phyloP scores from a whole-genome alignment of 805 yeast species.

The Candida vartiovaarae region DNA sequence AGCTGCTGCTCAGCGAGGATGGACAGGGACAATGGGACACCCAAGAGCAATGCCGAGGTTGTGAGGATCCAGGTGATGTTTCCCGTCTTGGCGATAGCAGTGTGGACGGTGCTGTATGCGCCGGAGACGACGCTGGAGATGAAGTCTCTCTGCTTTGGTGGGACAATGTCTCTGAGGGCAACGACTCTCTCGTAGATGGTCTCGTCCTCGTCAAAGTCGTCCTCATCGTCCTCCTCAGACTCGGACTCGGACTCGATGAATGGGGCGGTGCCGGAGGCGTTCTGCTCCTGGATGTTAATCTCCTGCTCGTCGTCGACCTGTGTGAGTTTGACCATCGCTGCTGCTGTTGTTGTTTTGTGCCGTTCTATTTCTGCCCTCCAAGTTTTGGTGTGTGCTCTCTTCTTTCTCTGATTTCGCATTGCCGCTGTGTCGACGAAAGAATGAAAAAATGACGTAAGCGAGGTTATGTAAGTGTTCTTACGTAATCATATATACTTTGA shows the following conservation, averaged over 20 bases:
- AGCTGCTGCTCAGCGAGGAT: conserved; percentile 90
- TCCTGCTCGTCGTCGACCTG: conserved; percentile 53
- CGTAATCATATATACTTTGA: no score
- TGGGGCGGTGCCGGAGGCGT: conserved; percentile 26
- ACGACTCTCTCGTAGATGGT: conserved; percentile 78
- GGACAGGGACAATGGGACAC: conserved; percentile 88
- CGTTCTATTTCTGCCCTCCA: no score
- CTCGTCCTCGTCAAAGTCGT: conserved; percentile 80
- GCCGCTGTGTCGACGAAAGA: no score
- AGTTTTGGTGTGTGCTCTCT: no score
- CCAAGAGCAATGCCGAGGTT: conserved; percentile 76
- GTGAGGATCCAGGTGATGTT: conserved; percentile 78
- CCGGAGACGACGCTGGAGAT: conserved; percentile 28
- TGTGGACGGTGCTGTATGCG: conserved; percentile 33
- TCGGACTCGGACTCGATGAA: conserved; percentile 40
- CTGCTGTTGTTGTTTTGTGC: conserved; percentile 6
- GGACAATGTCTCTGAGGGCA: conserved; percentile 87
- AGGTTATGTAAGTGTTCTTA: no score
- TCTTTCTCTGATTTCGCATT: no score
- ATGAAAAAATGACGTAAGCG: no score
- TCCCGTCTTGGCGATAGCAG: conserved; percentile 58
- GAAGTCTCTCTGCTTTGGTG: conserved; percentile 73
- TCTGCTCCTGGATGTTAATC: conserved; percentile 25
- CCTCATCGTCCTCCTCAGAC: conserved; percentile 40
- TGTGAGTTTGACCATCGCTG: conserved; percentile 64